These are phyloP conservation scores for Suhomyces kilbournensis DNA, from an alignment of 805 yeast genomes.

Conservation along the genomic window DNA sequence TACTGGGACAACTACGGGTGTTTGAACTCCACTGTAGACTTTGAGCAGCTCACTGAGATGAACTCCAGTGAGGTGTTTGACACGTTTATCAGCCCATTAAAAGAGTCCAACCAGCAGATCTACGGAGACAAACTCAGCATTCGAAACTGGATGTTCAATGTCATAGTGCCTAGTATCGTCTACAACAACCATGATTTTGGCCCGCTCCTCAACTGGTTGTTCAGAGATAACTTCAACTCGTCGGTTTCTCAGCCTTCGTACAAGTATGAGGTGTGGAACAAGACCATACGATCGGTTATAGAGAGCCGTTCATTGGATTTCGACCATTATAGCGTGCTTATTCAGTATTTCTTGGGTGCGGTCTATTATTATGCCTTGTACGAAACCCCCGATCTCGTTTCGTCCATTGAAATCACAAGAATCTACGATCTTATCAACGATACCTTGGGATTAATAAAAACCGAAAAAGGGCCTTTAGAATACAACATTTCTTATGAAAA, in stretches of 20 bases:
- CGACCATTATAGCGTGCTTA: slow-evolving; percentile 11
- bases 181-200: slow-evolving; percentile 19
- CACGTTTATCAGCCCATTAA: slow-evolving; percentile 22
- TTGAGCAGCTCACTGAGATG: slow-evolving; percentile 15
- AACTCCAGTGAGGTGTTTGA: slow-evolving; percentile 17
- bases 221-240: slow-evolving; percentile 1
- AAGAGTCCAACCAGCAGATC: background rate
- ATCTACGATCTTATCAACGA: slow-evolving; percentile 28
- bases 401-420: slow-evolving; percentile 26
- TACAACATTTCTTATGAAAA: background rate
- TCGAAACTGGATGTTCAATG: slow-evolving; percentile 24
- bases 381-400: background rate
- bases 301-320: slow-evolving; percentile 6
- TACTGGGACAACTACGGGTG: slow-evolving; percentile 27
- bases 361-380: slow-evolving; percentile 17
- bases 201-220: slow-evolving; percentile 28
- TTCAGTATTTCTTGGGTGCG: slow-evolving; percentile 18
- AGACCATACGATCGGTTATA: slow-evolving; percentile 13
- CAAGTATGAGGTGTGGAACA: slow-evolving; percentile 22
- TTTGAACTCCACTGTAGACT: slow-evolving; percentile 5
- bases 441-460: slow-evolving; percentile 13
- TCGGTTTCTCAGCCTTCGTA: background rate
- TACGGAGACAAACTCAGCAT: slow-evolving; percentile 14
- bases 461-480: background rate
- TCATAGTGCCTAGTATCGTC: slow-evolving; percentile 26